Conservation (phyloP, 169 alveolate species). For the Eimeria tenella region DNA sequence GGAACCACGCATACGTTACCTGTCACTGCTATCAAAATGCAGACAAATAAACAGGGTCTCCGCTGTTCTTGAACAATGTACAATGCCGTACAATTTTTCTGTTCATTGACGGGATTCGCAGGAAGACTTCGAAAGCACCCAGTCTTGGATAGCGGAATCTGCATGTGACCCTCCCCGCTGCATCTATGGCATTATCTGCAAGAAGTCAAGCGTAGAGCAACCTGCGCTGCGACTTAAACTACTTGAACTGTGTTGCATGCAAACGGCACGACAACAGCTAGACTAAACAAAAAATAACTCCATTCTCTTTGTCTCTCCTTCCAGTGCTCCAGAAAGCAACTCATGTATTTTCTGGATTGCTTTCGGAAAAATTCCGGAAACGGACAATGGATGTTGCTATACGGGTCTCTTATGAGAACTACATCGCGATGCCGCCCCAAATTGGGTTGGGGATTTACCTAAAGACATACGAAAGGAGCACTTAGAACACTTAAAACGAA, state of each 20-base stretch:
- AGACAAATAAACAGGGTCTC: background rate
- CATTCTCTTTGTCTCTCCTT: background rate
- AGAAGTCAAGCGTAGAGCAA: background rate
- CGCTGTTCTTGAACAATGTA: background rate
- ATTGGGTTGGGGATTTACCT: conserved; percentile 67
- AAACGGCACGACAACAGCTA: no score
- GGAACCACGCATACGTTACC: background rate
- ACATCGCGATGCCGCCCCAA: conserved; percentile 49
- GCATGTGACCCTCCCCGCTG: conserved; percentile 24
- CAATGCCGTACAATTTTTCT: conserved; percentile 46
- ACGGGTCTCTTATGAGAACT: conserved; percentile 44
- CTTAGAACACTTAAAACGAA: background rate
- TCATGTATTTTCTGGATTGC: background rate
- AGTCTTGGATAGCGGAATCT: conserved; percentile 73
- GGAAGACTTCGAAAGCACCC: conserved; percentile 77
- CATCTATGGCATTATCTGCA: conserved; percentile 51
- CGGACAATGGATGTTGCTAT: conserved; percentile 41
- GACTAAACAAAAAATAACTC: background rate
- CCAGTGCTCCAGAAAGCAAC: background rate
- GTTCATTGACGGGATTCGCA: conserved; percentile 63
- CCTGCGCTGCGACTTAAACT: background rate
- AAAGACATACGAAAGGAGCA: background rate
- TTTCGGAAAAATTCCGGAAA: background rate
- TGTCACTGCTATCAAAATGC: background rate
- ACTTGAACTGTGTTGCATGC: no score